Conservation (phyloP, 306 rosid species). For the Quercus dentata region DNA sequence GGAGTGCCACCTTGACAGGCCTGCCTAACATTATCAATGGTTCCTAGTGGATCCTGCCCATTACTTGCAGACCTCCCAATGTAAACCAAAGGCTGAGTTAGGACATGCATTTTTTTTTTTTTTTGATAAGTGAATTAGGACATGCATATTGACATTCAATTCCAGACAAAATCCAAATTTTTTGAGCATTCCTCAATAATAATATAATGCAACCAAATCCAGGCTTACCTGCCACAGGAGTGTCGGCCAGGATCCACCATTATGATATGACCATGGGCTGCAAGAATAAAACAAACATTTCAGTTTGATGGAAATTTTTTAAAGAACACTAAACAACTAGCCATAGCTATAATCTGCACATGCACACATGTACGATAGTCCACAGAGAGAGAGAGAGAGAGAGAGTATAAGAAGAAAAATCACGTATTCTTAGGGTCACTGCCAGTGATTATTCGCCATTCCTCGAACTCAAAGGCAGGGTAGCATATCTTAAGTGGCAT, state of each 20-base stretch:
- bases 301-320: not conserved
- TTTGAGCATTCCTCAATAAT: not conserved
- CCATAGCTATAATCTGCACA: not conserved
- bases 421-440: slow-evolving; percentile 96
- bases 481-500: slow-evolving; percentile 93
- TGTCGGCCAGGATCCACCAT: slow-evolving; percentile 99
- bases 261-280: slow-evolving; percentile 99
- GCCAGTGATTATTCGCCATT: slow-evolving; percentile 95
- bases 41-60: not conserved
- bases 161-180: not conserved
- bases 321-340: not conserved
- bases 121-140: not conserved
- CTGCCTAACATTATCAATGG: not conserved
- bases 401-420: slow-evolving; percentile 12
- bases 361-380: not conserved
- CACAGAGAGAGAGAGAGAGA: not conserved
- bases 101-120: not conserved
- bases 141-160: not conserved
- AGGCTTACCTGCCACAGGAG: slow-evolving; percentile 89
- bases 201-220: not conserved
- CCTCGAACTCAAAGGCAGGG: slow-evolving; percentile 87
- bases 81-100: no score
- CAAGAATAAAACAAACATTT: slow-evolving; percentile 23
- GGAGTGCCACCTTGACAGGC: not conserved
- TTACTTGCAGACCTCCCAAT: not conserved